phyloP scores from a whole-genome alignment of 1,284 basidiomycete genomes.

The Rhodotorula mucilaginosa region DNA sequence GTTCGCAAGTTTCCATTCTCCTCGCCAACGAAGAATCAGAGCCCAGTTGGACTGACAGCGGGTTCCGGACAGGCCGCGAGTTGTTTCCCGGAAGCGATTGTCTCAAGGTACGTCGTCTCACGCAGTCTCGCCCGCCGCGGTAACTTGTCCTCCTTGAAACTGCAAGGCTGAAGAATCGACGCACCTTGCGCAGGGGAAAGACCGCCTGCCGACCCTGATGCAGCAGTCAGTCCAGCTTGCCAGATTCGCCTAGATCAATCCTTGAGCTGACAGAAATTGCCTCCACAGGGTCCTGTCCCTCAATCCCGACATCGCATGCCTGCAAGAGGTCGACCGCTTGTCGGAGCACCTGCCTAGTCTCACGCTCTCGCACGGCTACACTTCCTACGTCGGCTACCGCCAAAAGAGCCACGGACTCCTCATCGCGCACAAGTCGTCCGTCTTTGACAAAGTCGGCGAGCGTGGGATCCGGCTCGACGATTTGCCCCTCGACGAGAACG shows the following conservation, averaged over 20 bases:
- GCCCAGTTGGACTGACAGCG: background rate
- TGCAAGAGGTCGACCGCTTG: slow-evolving; percentile 51
- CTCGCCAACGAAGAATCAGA: rapidly evolving
- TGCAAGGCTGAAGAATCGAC: background rate
- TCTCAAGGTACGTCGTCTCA: slow-evolving; percentile 38
- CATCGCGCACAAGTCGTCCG: slow-evolving; percentile 37
- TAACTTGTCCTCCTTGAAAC: too few relatives aligned
- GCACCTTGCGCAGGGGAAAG: slow-evolving; percentile 21
- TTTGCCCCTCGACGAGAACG: slow-evolving; percentile 27
- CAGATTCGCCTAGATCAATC: slow-evolving; percentile 1
- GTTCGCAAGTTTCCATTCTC: slow-evolving; percentile 40
- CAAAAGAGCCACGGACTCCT: slow-evolving; percentile 42
- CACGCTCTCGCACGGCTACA: slow-evolving; percentile 31
- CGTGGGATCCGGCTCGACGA: slow-evolving; percentile 38
- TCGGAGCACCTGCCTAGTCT: slow-evolving; percentile 44
- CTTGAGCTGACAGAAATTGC: background rate
- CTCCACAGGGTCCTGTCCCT: slow-evolving; percentile 43
- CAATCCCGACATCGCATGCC: slow-evolving; percentile 49
- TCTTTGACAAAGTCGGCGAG: slow-evolving; percentile 34
- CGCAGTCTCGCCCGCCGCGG: background rate
- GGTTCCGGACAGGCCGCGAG: slow-evolving; percentile 39
- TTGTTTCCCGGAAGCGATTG: slow-evolving; percentile 52
- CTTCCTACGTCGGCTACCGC: slow-evolving; percentile 40
- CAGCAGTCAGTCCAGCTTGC: slow-evolving; percentile 32
- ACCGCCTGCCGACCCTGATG: slow-evolving; percentile 40